Base-by-base conservation (phyloP, 352 stramenopile species). In the Globisporangium middletonii region DNA sequence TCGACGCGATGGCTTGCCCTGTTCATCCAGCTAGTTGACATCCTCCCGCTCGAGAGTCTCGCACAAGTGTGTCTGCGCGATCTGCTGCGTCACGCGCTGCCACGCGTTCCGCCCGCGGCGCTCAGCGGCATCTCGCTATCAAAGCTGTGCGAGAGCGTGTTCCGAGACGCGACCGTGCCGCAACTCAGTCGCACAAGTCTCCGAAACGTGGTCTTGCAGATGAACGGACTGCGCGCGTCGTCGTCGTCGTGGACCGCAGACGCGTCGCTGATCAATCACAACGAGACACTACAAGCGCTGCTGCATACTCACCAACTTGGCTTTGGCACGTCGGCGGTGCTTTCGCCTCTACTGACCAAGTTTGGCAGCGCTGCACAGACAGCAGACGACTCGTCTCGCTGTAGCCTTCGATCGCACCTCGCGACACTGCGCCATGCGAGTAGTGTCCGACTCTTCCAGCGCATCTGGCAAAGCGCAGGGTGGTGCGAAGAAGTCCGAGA, bases 1-100 rank as follows among this genome's bases (percentile, higher is more conserved):
- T 80, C 71, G 2, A 26, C 64, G 50, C 67, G 61, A 1, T 83
- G 73, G 73, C 51, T 66, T 6, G 35, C 11, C 11, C 56, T 80
- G 9, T 62, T 80, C 47, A 48, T 38, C 15, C 49, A 41, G 16
- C 61, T 77, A 28, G 43, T 68, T 18, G 43, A 59, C 15, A 50
- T 61, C 3, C 65, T 59, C 42, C 38, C 53, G 16, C n/a, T 43
- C 13, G 44, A 69, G 23, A 33, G 55, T 28, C 28, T 67, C 19
- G 33, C 51, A n/a, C 71, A 75, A 50, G 50, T 75, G 0, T 69
- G 69, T 30, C 23, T 79, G 1, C 69, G 62, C 28, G 55, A 71
- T 48, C 58, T 83, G 30, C 56, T 83, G 27, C 41, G 57, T 8
- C n/a, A 58, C 38, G 46, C 69, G n/a, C 46, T 80, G 3, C 69